Conservation (phyloP, 179 eudicot species). For the Sideroxylon spinosum region DNA sequence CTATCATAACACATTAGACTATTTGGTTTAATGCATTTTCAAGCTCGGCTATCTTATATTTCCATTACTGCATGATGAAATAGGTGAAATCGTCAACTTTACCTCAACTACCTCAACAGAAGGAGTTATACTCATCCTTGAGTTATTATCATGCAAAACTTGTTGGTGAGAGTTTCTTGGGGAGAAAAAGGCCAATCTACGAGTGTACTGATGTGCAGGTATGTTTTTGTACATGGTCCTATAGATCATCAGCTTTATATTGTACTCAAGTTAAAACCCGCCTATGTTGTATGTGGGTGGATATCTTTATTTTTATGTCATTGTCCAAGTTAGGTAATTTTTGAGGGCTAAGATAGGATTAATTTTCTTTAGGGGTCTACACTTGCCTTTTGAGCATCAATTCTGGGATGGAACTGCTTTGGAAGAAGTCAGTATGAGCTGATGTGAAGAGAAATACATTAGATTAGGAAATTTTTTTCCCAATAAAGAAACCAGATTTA, state of each 20-base stretch:
- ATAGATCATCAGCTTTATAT: neutral
- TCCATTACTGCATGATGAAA: conserved; percentile 15
- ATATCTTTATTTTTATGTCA: neutral
- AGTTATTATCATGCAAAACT: conserved; percentile 76
- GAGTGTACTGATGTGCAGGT: conserved; percentile 90
- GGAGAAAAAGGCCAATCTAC: conserved; percentile 62
- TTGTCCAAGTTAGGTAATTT: neutral
- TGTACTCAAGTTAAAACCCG: neutral
- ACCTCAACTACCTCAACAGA: conserved; percentile 69
- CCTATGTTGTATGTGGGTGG: neutral
- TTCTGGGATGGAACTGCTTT: neutral
- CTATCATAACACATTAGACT: neutral
- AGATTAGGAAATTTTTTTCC: neutral
- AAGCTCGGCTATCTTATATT: neutral
- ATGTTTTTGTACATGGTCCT: conserved; percentile 10
- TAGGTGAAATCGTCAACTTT: conserved; percentile 73
- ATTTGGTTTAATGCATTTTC: neutral
- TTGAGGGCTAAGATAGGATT: neutral
- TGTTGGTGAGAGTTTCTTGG: conserved; percentile 87
- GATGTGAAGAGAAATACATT: neutral
- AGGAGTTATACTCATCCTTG: conserved; percentile 54
- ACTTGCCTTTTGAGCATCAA: neutral
- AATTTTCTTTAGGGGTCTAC: neutral
- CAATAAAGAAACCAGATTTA: neutral
- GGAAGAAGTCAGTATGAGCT: neutral